Base-by-base conservation (phyloP, 352 stramenopile genomes). In the Phytophthora europaea region DNA sequence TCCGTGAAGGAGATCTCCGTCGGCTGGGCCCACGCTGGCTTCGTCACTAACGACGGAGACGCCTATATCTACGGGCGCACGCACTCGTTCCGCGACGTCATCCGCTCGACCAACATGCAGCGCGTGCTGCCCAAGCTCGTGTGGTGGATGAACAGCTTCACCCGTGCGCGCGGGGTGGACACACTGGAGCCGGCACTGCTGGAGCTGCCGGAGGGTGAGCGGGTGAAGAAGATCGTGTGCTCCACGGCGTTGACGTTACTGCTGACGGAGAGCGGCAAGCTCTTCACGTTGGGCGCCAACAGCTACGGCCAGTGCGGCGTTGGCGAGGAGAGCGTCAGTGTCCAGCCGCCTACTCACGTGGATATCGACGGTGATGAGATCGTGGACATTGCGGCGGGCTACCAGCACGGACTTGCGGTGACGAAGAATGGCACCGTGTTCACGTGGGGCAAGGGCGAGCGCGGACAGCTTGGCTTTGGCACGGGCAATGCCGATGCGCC, bases 81-180 rank as follows among this genome's bases (percentile, higher is more conserved):
- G 36, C 85, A 94, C 66, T 94, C 89, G 60, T 96, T 96, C 64
- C 84, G 85, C 33, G 89, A 95, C 54, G 89, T 96, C 40, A 94
- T 96, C 64, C 85, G 89, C 8, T 79, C 87, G 22, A 96, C 88
- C 53, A 95, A 95, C 72, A 94, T 96, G 73, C 83, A 94, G 64
- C 89, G 89, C 28, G 71, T 95, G 38, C 78, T 88, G 52, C 89
- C 89, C 60, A 88, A 82, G 71, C 73, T 96, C 55, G 76, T 95
- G 36, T 70, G 68, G 50, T 84, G 77, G 74, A 87, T 94, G 63
- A 96, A 94, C 75, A 83, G 50, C 55, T 91, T 96, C 67, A 93
- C 88, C n/a, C 75, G 72, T 31, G 68, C 72, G 18, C 81, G 77
- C 18, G 82, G 83, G 56, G 79, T 96, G 20, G 89, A 96, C 62